Evolutionary conservation across 768 basidiomycete species (phyloP), one percentile per base, ranked within the genome.

Genomic region (Boletus speciosus): DNA sequence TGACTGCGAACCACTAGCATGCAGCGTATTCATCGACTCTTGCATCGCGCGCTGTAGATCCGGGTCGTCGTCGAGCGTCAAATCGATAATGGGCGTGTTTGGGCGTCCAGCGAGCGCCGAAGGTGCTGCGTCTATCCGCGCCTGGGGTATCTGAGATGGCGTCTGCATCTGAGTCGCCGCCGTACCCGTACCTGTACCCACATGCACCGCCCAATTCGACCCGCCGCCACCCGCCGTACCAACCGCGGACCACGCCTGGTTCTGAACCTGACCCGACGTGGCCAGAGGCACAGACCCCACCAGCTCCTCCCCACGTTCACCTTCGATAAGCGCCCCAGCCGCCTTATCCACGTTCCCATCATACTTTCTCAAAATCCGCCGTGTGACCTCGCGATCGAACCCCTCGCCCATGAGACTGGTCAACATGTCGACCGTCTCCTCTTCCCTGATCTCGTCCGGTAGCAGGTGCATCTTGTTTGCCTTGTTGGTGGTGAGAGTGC

Each of bases 341-440:
- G 83, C 82, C 63, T 79, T 81, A 44, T 80, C 74, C 50, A 80
- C 70, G 56, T 88, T 74, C 23, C 85, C 82, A 37, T 78, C 78
- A 66, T 81, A 76, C 66, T 84, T 84, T 50, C 80, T 73, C 51
- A 86, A 73, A 21, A 87, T 75, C n/a, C 77, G 73, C 29, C 78
- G 78, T 7, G 77, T 81, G 19, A 79, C 71, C 32, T 79, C 76
- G 10, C 67, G 67, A 51, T 80, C 77, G 42, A 73, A 61, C 6
- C 55, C 64, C n/a, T 66, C 69, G 19, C 69, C 76, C 75, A 78
- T 76, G 58, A 80, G 61, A 2, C 66, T 53, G 11, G 60, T 68
- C 46, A 79, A 53, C 44, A 67, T 57, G 5, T 68, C 68, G 10
- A 79, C 66, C 31, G 62, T 61, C 23, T 67, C 63, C 15, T 66